These are phyloP conservation scores for Boletellus ananiceps DNA, from an alignment of 768 basidiomycete species.

Conservation along the genomic window DNA sequence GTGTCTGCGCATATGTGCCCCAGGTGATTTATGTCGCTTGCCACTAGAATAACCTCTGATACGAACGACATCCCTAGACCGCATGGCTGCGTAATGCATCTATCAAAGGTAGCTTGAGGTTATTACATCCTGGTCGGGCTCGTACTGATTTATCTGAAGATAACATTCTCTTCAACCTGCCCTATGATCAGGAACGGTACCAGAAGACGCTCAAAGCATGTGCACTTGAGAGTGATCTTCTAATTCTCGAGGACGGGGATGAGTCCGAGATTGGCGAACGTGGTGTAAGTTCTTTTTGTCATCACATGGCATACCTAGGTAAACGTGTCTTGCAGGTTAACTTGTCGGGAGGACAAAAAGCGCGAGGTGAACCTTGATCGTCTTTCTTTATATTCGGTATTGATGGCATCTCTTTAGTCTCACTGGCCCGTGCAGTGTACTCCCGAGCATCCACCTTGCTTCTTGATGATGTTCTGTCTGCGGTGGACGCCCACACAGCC, in stretches of 20 bases:
- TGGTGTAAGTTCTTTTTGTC: constrained; percentile 43
- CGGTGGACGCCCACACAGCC: constrained; percentile 84
- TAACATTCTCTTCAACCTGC: constrained; percentile 79
- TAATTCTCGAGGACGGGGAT: constrained; percentile 84
- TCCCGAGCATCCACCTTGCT: constrained; percentile 78
- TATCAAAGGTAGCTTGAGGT: constrained; percentile 21
- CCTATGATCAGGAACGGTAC: constrained; percentile 70
- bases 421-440: constrained; percentile 83
- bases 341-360: constrained; percentile 58
- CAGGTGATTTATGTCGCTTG: constrained; percentile 40
- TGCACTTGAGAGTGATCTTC: constrained; percentile 69
- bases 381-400: neutral
- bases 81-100: constrained; percentile 76
- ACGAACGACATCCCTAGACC: constrained; percentile 28
- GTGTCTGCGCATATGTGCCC: constrained; percentile 85
- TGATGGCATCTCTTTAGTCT: constrained; percentile 40
- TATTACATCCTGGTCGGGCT: constrained; percentile 33
- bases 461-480: constrained; percentile 73
- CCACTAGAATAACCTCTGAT: constrained; percentile 3
- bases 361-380: constrained; percentile 43
- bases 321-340: constrained; percentile 20
- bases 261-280: constrained; percentile 86
- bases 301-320: neutral
- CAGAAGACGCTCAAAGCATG: constrained; percentile 71
- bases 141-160: constrained; percentile 32